phyloP scores from a whole-genome alignment of 768 basidiomycete species.

The Nevesoporus exiguus region DNA sequence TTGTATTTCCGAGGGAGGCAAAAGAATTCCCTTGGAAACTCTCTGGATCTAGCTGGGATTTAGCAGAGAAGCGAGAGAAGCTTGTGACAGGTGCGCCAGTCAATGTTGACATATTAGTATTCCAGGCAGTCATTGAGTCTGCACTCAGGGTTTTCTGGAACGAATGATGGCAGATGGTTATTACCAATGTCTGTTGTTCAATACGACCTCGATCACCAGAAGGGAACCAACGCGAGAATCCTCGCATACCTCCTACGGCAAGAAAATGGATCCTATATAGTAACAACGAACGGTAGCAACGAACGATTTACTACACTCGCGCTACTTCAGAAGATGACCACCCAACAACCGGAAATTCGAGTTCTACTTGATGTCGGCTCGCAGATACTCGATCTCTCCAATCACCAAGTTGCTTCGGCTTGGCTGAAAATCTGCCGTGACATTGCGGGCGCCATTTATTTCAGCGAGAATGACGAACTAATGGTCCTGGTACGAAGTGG shows the following conservation, averaged over 20 bases:
- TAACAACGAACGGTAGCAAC: neutral
- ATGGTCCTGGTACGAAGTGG: neutral
- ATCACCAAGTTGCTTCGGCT: neutral
- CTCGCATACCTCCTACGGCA: too few relatives aligned
- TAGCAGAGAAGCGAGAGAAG: too few relatives aligned
- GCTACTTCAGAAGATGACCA: neutral
- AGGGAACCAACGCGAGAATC: too few relatives aligned
- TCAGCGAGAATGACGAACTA: neutral
- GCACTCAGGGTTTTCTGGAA: neutral
- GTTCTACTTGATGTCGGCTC: neutral
- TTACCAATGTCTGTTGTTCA: neutral
- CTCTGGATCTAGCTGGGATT: too few relatives aligned
- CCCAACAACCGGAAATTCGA: neutral
- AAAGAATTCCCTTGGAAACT: too few relatives aligned
- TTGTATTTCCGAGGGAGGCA: too few relatives aligned
- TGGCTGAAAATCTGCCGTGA: neutral
- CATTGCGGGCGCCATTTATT: neutral
- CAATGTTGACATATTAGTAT: too few relatives aligned
- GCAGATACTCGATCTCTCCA: neutral
- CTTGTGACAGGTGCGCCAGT: too few relatives aligned
- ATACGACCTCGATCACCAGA: too few relatives aligned
- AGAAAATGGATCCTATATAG: neutral
- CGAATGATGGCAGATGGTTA: neutral
- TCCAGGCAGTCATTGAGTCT: neutral
- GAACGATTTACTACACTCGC: neutral